These are phyloP conservation scores for Insectozyma bohioensis DNA, from an alignment of 1,139 yeast species.

Conservation along the genomic window DNA sequence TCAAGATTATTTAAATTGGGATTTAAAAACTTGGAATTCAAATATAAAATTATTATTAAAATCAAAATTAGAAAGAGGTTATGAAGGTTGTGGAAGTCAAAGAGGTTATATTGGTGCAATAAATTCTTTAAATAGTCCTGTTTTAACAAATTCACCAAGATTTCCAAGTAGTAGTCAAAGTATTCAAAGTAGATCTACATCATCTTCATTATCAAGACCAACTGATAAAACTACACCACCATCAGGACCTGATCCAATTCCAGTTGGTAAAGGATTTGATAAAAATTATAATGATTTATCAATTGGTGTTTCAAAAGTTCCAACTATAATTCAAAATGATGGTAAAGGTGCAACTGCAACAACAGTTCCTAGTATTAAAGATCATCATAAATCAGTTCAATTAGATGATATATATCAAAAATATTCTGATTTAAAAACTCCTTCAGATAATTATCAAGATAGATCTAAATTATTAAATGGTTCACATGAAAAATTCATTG, in stretches of 20 bases:
- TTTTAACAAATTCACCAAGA: conserved; percentile 14
- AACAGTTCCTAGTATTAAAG: conserved; percentile 3
- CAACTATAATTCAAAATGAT: conserved; percentile 5
- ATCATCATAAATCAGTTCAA: conserved; percentile 37
- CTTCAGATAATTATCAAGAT: conserved; percentile 40
- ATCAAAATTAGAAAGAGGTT: conserved; percentile 68
- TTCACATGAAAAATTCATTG: conserved; percentile 32
- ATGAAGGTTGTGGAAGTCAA: conserved; percentile 78
- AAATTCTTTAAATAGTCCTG: conserved; percentile 41
- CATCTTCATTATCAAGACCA: conserved; percentile 5
- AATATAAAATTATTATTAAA: conserved; percentile 65
- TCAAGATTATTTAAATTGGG: conserved; percentile 52
- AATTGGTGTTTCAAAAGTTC: conserved; percentile 8
- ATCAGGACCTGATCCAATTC: conserved; percentile 5
- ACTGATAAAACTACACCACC: conserved; percentile 7
- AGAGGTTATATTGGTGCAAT: conserved; percentile 63
- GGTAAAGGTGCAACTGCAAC: conserved; percentile 1
- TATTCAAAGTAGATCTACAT: conserved; percentile 4
- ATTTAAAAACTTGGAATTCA: conserved; percentile 64
- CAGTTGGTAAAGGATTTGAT: conserved; percentile 11
- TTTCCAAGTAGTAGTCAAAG: conserved; percentile 4
- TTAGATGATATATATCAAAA: conserved; percentile 48
- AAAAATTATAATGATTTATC: conserved; percentile 13
- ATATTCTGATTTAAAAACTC: conserved; percentile 41
- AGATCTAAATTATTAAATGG: conserved; percentile 39